A percentile compares a stretch with the other conserved stretches of the same genome.
Evolutionary conservation across 140 eudicot species (phyloP).

Genomic region (Bidens hawaiensis): DNA sequence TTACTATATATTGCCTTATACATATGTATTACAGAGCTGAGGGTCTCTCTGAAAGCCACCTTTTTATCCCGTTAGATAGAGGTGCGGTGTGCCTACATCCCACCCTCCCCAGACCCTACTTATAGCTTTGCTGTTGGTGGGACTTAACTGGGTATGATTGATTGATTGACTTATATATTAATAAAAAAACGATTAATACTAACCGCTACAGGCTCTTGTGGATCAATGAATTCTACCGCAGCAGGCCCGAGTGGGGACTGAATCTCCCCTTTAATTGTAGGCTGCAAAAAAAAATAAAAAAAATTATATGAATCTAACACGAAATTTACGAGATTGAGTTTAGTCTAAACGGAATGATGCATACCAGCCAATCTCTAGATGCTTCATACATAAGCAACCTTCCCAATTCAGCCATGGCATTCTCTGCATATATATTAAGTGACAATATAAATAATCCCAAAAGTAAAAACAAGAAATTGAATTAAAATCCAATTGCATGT

Average conservation of each 20-base stretch:
- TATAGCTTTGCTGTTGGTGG: too few relatives aligned
- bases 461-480: not conserved
- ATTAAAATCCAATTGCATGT: not conserved
- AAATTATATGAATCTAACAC: not conserved
- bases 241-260: constrained; percentile 84
- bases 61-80: too few relatives aligned
- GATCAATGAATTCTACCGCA: constrained; percentile 80
- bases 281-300: constrained; percentile 39
- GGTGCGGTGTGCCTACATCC: too few relatives aligned
- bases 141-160: too few relatives aligned
- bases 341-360: not conserved
- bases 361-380: constrained; percentile 93
- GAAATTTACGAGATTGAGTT: not conserved
- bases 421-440: constrained; percentile 42
- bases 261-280: constrained; percentile 77
- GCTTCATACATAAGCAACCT: constrained; percentile 95
- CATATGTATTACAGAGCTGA: too few relatives aligned
- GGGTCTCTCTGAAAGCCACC: too few relatives aligned
- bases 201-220: constrained; percentile 85
- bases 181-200: constrained; percentile 38
- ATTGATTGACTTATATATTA: too few relatives aligned
- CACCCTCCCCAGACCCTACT: too few relatives aligned
- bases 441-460: not conserved
- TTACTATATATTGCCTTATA: too few relatives aligned
- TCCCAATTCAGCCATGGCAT: constrained; percentile 97